Percentiles rank a stretch among this genome's conserved stretches.
phyloP scores from a whole-genome alignment of 305 asterid species.

The Fraxinus ornus region DNA sequence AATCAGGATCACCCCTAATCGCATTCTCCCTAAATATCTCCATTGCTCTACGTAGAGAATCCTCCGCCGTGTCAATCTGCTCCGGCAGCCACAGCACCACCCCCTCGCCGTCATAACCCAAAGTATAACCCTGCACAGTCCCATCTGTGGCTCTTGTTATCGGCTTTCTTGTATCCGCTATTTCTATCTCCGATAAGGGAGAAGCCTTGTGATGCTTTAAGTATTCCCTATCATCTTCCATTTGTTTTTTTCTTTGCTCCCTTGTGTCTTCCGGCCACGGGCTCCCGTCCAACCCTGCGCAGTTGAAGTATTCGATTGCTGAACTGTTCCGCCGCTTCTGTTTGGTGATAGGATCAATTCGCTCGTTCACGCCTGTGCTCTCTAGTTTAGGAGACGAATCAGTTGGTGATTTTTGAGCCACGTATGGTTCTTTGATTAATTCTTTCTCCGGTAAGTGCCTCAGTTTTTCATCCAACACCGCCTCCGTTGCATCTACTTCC shows the following conservation, averaged over 20 bases:
- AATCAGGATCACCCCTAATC: constrained; percentile 72
- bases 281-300: constrained; percentile 56
- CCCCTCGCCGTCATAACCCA: constrained; percentile 28
- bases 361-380: constrained; percentile 46
- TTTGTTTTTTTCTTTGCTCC: constrained; percentile 36
- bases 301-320: constrained; percentile 27
- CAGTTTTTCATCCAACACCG: constrained; percentile 28
- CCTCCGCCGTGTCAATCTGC: constrained; percentile 81
- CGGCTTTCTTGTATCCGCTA: constrained; percentile 68
- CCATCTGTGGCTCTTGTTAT: constrained; percentile 53
- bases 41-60: constrained; percentile 54
- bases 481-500: constrained; percentile 45
- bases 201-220: constrained; percentile 66
- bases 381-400: constrained; percentile 40
- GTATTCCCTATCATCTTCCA: constrained; percentile 46
- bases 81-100: constrained; percentile 58
- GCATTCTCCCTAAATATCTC: constrained; percentile 57
- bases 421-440: constrained; percentile 31
- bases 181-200: constrained; percentile 57
- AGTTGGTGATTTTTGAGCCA: constrained; percentile 37
- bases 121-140: constrained; percentile 16
- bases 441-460: constrained; percentile 30
- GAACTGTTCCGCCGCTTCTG: constrained; percentile 38
- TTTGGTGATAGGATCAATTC: constrained; percentile 42
- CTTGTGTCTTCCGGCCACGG: constrained; percentile 49